These are phyloP conservation scores for Fusarium succisae DNA, from an alignment of 2,329 filamentous ascomycete species.

Conservation along the genomic window DNA sequence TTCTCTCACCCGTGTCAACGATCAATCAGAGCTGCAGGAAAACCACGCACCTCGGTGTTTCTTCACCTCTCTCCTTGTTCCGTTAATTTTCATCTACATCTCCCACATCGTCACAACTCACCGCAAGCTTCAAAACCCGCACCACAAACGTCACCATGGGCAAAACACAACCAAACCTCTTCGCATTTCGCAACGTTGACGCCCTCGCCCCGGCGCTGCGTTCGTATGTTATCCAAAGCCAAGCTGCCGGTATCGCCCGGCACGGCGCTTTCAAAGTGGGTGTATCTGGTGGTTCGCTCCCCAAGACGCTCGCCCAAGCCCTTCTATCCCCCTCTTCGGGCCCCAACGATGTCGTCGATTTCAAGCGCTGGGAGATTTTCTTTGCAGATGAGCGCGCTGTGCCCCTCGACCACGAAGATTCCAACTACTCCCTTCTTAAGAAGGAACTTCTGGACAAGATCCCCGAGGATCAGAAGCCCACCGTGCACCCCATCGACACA, in stretches of 20 bases:
- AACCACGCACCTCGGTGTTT: neutral
- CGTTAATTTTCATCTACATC: neutral
- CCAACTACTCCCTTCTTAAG: conserved; percentile 92
- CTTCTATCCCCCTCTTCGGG: conserved; percentile 69
- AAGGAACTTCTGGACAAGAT: conserved; percentile 89
- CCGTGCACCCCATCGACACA: conserved; percentile 80
- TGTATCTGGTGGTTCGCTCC: conserved; percentile 93
- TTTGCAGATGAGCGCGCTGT: conserved; percentile 98
- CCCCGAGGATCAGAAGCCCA: conserved; percentile 72
- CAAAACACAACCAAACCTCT: conserved; percentile 74
- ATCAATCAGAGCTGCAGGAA: conserved; percentile 18
- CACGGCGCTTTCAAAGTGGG: conserved; percentile 90
- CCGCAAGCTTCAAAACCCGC: conserved; percentile 25
- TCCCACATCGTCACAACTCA: conserved; percentile 19
- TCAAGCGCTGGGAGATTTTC: conserved; percentile 95
- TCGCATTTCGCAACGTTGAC: conserved; percentile 76
- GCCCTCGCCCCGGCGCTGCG: conserved; percentile 81
- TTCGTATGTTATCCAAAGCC: conserved; percentile 81
- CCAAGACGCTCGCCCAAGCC: conserved; percentile 85
- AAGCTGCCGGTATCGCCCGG: conserved; percentile 80
- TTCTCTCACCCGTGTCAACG: conserved; percentile 1
- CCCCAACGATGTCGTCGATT: conserved; percentile 72
- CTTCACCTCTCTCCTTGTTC: neutral
- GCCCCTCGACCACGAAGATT: conserved; percentile 89
- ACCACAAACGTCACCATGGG: conserved; percentile 54